A percentile compares a stretch with the other conserved stretches of the same genome.
phyloP scores from a whole-genome alignment of 495 filamentous ascomycete genomes.

The Evansstolkia leycettana region DNA sequence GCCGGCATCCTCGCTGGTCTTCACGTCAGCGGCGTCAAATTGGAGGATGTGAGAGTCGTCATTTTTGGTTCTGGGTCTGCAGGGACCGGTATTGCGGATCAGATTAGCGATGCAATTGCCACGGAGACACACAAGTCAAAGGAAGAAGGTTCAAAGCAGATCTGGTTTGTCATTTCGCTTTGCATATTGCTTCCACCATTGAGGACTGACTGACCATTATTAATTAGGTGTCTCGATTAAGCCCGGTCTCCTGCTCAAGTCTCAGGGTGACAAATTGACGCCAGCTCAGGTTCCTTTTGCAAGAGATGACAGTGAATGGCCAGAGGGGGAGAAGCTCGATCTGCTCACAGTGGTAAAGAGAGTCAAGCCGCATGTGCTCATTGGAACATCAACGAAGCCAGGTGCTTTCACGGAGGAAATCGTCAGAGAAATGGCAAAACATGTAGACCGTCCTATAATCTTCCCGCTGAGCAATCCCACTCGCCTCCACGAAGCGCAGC shows the following conservation, averaged over 20 bases:
- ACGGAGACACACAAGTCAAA: conserved; percentile 53
- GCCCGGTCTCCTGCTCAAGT: conserved; percentile 60
- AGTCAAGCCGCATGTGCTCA: conserved; percentile 68
- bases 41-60: conserved; percentile 56
- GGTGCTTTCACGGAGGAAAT: conserved; percentile 67
- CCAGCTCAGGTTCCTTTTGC: conserved; percentile 56
- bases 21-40: conserved; percentile 51
- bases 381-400: conserved; percentile 75
- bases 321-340: conserved; percentile 36
- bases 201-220: background rate
- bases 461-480: conserved; percentile 85
- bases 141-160: conserved; percentile 66
- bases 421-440: conserved; percentile 66
- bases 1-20: conserved; percentile 67
- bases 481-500: conserved; percentile 68
- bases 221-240: conserved; percentile 70
- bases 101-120: conserved; percentile 67
- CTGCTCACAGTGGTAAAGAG: conserved; percentile 55
- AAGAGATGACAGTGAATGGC: conserved; percentile 53
- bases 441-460: conserved; percentile 66
- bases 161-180: too few relatives aligned
- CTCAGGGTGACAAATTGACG: conserved; percentile 46
- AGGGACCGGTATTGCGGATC: conserved; percentile 76
- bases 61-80: conserved; percentile 79
- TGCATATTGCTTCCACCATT: conserved; percentile 5